A percentile compares a stretch with the other conserved stretches of the same genome.
These are phyloP conservation scores for Rhizopus delemar DNA, from an alignment of 371 early-diverging fungal species.

Conservation along the genomic window DNA sequence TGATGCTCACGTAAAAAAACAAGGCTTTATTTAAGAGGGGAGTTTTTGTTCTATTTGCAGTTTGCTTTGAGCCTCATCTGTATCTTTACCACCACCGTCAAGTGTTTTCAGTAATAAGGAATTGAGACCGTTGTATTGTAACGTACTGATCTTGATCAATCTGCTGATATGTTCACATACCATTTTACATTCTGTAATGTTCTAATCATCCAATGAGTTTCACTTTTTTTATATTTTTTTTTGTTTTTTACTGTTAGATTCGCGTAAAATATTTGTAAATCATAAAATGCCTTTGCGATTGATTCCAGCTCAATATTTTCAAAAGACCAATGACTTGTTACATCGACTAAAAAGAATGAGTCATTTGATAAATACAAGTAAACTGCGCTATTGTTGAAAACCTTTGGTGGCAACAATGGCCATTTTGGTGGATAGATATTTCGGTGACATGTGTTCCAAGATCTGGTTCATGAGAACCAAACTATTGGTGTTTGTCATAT, in stretches of 20 bases:
- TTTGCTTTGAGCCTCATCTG: background rate
- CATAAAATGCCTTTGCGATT: slow-evolving; percentile 3
- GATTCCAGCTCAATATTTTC: slow-evolving; percentile 16
- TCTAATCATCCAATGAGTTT: slow-evolving; percentile 2
- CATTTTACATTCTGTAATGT: slow-evolving; percentile 6
- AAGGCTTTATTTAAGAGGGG: background rate
- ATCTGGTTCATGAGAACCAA: slow-evolving; percentile 11
- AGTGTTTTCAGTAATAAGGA: slow-evolving; percentile 7
- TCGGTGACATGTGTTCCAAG: slow-evolving; percentile 15
- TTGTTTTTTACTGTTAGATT: slow-evolving; percentile 24
- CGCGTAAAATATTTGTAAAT: slow-evolving; percentile 25
- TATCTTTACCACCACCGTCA: background rate
- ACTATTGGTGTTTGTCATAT: slow-evolving; percentile 32
- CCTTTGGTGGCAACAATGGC: slow-evolving; percentile 40
- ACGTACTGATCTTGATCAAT: slow-evolving; percentile 13
- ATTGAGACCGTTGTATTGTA: slow-evolving; percentile 13
- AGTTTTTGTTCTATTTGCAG: no score
- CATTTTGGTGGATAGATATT: slow-evolving; percentile 23
- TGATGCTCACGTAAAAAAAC: no score
- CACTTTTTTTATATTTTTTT: background rate
- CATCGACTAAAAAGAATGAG: slow-evolving; percentile 25
- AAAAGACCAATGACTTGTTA: slow-evolving; percentile 14
- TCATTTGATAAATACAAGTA: background rate
- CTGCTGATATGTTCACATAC: slow-evolving; percentile 15
- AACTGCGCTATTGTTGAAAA: background rate